Conservation (phyloP, 768 basidiomycete species). For the Leccinum imitatum region DNA sequence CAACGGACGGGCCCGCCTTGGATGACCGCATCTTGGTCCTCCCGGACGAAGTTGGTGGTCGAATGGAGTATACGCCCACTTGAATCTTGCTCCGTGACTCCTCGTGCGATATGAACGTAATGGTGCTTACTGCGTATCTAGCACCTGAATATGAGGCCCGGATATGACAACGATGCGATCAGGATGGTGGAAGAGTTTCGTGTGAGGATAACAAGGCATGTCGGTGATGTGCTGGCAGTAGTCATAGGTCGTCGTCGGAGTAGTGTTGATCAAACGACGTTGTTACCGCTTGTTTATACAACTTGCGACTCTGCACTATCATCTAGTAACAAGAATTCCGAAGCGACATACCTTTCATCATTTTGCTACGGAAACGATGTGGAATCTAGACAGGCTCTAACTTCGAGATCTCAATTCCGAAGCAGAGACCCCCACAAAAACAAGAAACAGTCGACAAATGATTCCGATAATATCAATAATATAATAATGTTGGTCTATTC, state of each 20-base stretch:
- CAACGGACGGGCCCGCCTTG: conserved; percentile 61
- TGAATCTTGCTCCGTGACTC: conserved; percentile 34
- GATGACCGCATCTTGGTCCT: conserved; percentile 33
- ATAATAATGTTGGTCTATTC: too few species aligned
- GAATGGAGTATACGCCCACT: conserved; percentile 52
- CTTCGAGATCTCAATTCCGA: not conserved
- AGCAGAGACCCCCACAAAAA: not conserved
- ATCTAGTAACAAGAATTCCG: not conserved
- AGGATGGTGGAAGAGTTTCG: conserved; percentile 42
- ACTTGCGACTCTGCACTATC: not conserved
- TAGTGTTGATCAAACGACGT: not conserved
- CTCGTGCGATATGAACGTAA: not conserved
- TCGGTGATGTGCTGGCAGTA: not conserved
- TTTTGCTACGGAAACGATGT: not conserved
- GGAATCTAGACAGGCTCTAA: not conserved
- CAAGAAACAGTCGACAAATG: too few species aligned
- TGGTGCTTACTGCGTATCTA: conserved; percentile 51
- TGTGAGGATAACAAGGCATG: conserved; percentile 51
- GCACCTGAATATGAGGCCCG: conserved; percentile 62
- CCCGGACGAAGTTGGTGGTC: conserved; percentile 34
- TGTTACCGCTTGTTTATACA: not conserved
- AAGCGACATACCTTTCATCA: not conserved
- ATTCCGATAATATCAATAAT: too few species aligned
- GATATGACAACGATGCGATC: conserved; percentile 44
- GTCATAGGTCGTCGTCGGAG: not conserved